Evolutionary conservation across 2,329 filamentous ascomycete species (phyloP), one percentile per base, ranked within the genome.

Genomic region (Ascochyta fabae): DNA sequence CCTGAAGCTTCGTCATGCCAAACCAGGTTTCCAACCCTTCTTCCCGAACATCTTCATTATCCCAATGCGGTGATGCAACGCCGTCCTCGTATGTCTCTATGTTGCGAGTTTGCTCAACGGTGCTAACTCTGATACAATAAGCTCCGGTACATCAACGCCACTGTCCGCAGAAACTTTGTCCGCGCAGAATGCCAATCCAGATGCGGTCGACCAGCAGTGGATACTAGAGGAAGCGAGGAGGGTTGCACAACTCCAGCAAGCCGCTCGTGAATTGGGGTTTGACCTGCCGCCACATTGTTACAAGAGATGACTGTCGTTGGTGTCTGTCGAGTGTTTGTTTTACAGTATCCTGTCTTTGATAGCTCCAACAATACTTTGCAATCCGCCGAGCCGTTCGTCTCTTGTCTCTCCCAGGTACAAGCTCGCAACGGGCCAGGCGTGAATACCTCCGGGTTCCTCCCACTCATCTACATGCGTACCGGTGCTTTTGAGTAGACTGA

Each of bases 391-490:
- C 47, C 83, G 68, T 55, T 80, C 79, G 7, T 78, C 73, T 47
- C 74, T 75, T 6, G 73, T 78, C 51, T 79, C 78, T 7, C 81
- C 81, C 22, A 86, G 66, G 68, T 86, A 87, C 16, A 86, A 68
- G 58, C 79, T 79, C 9, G 88, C 89, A 19, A 96, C 88, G 0
- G 91, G 90, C 92, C 91, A 96, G 10, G 88, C 91, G 74, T 96
- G 91, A 54, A 95, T 87, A 3, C 86, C 87, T 13, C 85, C 88
- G 26, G 80, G 76, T 62, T 90, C 86, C 67, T 86, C 84, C 65
- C 84, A 79, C 51, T 80, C 81, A 49, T 81, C 78, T n/a, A 89
- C 81, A 34, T 81, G 72, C 31, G 85, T 74, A 3, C 82, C 82
- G 13, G 82, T 79, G 45, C 80, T 80, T 53, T 80, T 78, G 53